Percentiles rank a stretch among this genome's conserved stretches.
Conservation (phyloP, 495 filamentous ascomycete genomes). For the Talaromyces wortmannii region DNA sequence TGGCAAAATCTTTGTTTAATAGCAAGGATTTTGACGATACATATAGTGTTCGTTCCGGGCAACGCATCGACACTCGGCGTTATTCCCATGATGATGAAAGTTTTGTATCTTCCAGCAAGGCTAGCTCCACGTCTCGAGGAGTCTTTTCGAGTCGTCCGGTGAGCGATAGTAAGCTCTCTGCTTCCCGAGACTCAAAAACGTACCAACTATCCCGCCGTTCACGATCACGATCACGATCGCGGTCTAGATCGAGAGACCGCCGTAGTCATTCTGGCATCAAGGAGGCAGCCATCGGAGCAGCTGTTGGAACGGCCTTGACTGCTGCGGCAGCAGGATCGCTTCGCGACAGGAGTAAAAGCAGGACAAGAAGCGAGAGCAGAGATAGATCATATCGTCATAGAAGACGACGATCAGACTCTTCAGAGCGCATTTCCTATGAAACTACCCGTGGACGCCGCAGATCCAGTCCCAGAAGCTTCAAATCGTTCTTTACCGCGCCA, state of each 20-base stretch:
- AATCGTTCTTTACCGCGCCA: slow-evolving; percentile 42
- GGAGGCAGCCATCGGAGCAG: slow-evolving; percentile 37
- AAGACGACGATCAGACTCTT: slow-evolving; percentile 24
- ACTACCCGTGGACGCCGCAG: slow-evolving; percentile 21
- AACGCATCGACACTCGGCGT: slow-evolving; percentile 17
- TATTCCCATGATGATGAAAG: slow-evolving; percentile 30
- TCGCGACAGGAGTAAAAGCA: slow-evolving; percentile 3
- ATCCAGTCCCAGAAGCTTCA: slow-evolving; percentile 20
- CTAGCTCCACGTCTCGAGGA: slow-evolving; percentile 38
- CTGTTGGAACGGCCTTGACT: slow-evolving; percentile 35
- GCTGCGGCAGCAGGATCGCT: slow-evolving; percentile 16
- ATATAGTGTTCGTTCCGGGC: slow-evolving; percentile 47
- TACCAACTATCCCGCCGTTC: slow-evolving; percentile 3
- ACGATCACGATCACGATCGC: slow-evolving; percentile 27
- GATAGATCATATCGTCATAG: slow-evolving; percentile 20
- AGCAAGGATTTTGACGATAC: slow-evolving; percentile 52
- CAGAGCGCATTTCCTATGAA: slow-evolving; percentile 24
- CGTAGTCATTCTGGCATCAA: slow-evolving; percentile 19
- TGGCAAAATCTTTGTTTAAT: slow-evolving; percentile 45
- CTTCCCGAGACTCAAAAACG: neutral
- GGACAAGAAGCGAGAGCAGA: slow-evolving; percentile 11
- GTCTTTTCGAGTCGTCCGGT: slow-evolving; percentile 27
- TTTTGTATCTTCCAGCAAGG: slow-evolving; percentile 26
- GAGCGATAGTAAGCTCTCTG: slow-evolving; percentile 10
- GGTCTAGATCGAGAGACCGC: slow-evolving; percentile 33